Evolutionary conservation across 139 green algal genomes (phyloP).

Genomic region (Eudorina sp.): DNA sequence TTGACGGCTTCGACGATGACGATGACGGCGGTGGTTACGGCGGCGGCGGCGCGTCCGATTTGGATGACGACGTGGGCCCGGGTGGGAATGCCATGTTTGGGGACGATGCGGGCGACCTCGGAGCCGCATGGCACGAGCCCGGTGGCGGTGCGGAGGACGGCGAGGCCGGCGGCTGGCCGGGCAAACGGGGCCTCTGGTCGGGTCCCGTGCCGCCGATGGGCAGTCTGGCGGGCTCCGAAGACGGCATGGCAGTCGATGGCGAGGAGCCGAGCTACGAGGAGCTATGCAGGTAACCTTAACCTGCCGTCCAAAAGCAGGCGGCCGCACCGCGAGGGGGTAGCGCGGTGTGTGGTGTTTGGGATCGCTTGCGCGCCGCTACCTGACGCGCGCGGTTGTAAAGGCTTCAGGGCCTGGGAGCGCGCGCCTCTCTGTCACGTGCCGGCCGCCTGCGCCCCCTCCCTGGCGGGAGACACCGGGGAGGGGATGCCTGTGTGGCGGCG

Average conservation of each 20-base stretch:
- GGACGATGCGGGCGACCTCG: not conserved
- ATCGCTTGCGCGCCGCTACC: too few relatives aligned
- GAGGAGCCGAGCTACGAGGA: slow-evolving; percentile 69
- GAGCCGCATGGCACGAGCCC: not conserved
- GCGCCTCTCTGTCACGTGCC: too few relatives aligned
- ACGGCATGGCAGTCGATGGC: not conserved
- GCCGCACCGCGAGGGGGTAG: too few relatives aligned
- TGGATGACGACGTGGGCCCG: slow-evolving; percentile 5
- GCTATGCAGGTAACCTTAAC: slow-evolving; percentile 63
- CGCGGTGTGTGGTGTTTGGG: too few relatives aligned
- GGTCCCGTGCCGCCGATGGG: not conserved
- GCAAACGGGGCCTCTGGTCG: not conserved
- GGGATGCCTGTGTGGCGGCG: too few relatives aligned
- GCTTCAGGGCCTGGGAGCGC: too few relatives aligned
- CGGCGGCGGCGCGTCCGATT: slow-evolving; percentile 6
- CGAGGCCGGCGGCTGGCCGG: slow-evolving; percentile 5
- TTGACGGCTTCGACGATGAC: not conserved
- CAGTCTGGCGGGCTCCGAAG: not conserved
- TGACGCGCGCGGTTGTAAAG: too few relatives aligned
- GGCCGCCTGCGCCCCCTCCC: too few relatives aligned
- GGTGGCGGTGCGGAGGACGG: slow-evolving; percentile 22
- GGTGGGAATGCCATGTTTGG: not conserved
- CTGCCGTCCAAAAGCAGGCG: too few relatives aligned
- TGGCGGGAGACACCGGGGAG: too few relatives aligned
- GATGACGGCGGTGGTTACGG: slow-evolving; percentile 23